Percentiles rank a stretch among this genome's conserved stretches.
These are phyloP conservation scores for Macrophomina pseudophaseolina DNA, from an alignment of 2,329 filamentous ascomycete genomes.

Conservation along the genomic window DNA sequence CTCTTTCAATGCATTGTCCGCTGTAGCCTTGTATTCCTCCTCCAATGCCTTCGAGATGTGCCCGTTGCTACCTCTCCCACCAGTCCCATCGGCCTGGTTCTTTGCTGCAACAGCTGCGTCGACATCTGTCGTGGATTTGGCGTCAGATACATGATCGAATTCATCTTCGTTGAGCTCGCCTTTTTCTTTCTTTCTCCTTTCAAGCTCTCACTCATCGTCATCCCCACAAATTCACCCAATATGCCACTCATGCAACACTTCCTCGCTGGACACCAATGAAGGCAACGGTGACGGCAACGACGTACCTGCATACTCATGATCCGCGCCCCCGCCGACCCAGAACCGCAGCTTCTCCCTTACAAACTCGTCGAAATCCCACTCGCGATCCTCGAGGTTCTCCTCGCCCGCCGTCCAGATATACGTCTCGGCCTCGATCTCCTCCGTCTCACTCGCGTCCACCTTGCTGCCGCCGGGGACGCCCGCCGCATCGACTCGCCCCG, in stretches of 20 bases:
- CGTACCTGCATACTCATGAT: constrained; percentile 10
- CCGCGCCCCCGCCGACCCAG: constrained; percentile 56
- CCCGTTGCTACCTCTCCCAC: constrained; percentile 50
- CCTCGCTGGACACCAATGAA: not conserved
- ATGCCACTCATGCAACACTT: no score
- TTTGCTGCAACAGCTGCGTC: constrained; percentile 49
- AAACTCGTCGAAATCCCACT: constrained; percentile 92
- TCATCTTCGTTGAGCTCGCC: no score
- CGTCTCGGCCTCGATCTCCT: constrained; percentile 51
- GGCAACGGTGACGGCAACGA: not conserved
- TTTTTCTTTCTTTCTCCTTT: no score
- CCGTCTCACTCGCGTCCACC: constrained; percentile 40
- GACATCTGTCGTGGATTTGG: constrained; percentile 41
- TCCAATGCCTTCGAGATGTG: constrained; percentile 47
- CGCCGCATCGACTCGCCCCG: constrained; percentile 29
- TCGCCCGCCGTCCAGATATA: constrained; percentile 58
- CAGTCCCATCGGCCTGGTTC: constrained; percentile 47
- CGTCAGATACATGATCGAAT: not conserved
- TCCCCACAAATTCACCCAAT: no score
- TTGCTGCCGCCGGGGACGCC: constrained; percentile 30
- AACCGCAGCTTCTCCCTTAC: constrained; percentile 71
- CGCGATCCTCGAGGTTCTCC: constrained; percentile 66
- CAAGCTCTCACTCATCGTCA: no score
- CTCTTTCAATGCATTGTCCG: not conserved
- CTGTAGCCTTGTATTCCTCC: constrained; percentile 31